phyloP scores from a whole-genome alignment of 2,329 filamentous ascomycete species.

The Hysterium pulicare region DNA sequence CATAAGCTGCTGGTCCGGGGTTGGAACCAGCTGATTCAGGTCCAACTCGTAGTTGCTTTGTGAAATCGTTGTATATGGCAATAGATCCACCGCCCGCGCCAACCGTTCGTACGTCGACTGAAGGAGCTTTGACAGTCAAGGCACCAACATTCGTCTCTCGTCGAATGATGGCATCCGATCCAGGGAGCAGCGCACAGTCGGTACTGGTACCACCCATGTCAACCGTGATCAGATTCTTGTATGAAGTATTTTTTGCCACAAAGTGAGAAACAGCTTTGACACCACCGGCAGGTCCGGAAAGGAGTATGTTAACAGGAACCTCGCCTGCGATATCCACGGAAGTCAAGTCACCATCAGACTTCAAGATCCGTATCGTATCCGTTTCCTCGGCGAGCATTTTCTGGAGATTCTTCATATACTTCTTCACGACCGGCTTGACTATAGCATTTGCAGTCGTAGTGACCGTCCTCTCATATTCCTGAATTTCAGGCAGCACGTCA shows the following conservation, averaged over 20 bases:
- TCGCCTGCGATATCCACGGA: conserved; percentile 45
- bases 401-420: conserved; percentile 42
- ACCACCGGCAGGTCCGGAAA: conserved; percentile 52
- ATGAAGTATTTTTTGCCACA: conserved; percentile 44
- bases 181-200: conserved; percentile 46
- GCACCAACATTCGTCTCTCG: conserved; percentile 46
- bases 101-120: conserved; percentile 49
- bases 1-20: conserved; percentile 51
- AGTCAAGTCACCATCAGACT: conserved; percentile 49
- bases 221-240: conserved; percentile 49
- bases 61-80: conserved; percentile 47
- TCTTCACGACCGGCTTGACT: conserved; percentile 48
- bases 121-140: conserved; percentile 46
- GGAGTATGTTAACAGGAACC: conserved; percentile 48
- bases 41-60: conserved; percentile 48
- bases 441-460: conserved; percentile 49
- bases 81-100: conserved; percentile 52
- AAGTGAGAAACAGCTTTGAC: conserved; percentile 48
- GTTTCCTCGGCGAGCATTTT: conserved; percentile 41
- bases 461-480: conserved; percentile 50
- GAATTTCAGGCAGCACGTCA: conserved; percentile 47
- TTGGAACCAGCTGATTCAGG: conserved; percentile 50
- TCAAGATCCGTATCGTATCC: conserved; percentile 47
- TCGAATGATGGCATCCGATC: conserved; percentile 43
- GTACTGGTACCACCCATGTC: conserved; percentile 53